Evolutionary conservation across 192 early-diverging fungal genomes (phyloP).

Genomic region (Tieghemiomyces parasiticus): DNA sequence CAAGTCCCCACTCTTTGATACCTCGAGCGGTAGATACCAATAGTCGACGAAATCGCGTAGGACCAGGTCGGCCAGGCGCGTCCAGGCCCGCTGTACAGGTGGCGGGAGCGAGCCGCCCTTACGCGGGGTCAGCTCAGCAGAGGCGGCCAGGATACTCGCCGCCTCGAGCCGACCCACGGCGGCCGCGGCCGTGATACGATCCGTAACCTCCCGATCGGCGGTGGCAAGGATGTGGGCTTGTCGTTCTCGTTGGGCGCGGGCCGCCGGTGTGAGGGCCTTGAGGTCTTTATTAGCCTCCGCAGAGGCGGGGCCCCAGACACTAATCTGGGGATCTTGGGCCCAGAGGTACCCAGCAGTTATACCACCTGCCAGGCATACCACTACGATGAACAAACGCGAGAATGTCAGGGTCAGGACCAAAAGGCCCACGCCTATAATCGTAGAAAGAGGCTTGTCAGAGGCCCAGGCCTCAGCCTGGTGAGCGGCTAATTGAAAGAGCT

Average conservation of each 20-base stretch:
- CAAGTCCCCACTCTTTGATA: neutral
- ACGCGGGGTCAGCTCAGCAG: neutral
- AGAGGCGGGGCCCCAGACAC: neutral
- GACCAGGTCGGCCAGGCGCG: neutral
- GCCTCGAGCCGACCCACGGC: neutral
- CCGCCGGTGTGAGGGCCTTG: too few species aligned
- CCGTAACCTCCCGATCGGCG: neutral
- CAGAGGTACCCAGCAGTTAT: neutral
- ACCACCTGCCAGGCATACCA: neutral
- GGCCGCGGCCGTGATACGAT: neutral
- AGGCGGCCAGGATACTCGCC: neutral
- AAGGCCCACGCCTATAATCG: neutral
- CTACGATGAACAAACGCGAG: neutral
- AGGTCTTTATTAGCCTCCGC: neutral
- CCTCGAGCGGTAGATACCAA: conserved; percentile 9
- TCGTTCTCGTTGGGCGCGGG: neutral
- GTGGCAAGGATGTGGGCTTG: neutral
- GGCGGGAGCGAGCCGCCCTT: neutral
- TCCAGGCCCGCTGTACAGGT: neutral
- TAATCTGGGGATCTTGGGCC: neutral
- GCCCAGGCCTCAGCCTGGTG: neutral
- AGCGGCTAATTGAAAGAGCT: too few species aligned
- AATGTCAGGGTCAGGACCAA: neutral
- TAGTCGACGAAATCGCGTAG: conserved; percentile 13
- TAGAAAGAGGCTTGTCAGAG: neutral